Percentiles rank a stretch among this genome's conserved stretches.
Conservation (phyloP, 768 basidiomycete genomes). For the Serendipita sp. region DNA sequence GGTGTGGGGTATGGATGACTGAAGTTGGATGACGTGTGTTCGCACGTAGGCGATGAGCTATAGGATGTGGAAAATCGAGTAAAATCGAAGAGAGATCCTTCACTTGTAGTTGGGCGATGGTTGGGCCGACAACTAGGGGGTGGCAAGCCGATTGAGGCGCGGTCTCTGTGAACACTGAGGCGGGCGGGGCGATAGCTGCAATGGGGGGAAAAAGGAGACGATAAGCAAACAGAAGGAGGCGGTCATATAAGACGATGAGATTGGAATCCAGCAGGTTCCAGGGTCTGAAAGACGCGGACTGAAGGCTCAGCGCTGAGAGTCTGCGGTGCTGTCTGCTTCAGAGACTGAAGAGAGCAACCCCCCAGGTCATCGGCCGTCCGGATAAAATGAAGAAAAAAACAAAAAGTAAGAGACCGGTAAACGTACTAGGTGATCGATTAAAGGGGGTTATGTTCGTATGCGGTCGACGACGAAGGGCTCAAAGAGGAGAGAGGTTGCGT, state of each 20-base stretch:
- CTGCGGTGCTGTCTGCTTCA: background rate
- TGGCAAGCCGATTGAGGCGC: no score
- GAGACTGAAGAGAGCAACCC: background rate
- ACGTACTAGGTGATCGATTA: background rate
- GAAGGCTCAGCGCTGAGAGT: background rate
- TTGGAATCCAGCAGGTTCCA: no score
- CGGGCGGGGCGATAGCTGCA: no score
- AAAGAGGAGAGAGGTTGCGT: background rate
- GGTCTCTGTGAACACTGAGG: no score
- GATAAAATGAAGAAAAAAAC: background rate
- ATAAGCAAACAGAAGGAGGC: no score
- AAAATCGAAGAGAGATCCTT: no score
- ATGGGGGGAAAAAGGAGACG: no score
- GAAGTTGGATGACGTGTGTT: background rate
- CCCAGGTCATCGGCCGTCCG: background rate
- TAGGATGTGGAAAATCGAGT: no score
- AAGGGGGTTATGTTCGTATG: background rate
- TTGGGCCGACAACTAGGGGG: no score
- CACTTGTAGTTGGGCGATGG: no score
- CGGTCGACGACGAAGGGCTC: slow-evolving; percentile 2
- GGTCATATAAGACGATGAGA: no score
- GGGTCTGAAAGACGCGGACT: background rate
- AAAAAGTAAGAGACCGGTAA: background rate
- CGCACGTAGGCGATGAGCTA: no score
- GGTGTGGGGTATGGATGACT: slow-evolving; percentile 11